Conservation (phyloP, 73 alveolate species). For the Paramecium bursaria region DNA sequence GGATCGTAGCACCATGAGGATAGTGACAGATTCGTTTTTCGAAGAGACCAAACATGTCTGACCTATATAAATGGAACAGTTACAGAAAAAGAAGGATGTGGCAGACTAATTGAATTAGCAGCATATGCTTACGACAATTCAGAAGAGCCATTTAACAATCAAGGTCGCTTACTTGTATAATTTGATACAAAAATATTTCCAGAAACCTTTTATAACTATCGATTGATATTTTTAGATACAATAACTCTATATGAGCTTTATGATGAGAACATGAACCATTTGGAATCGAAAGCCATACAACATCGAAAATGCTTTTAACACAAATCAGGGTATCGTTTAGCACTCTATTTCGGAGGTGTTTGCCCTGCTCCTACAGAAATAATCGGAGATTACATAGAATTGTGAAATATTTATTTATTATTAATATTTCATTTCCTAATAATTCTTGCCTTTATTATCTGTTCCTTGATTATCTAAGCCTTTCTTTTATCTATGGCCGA, state of each 20-base stretch:
- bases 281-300: neutral
- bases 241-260: conserved; percentile 45
- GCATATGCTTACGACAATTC: conserved; percentile 67
- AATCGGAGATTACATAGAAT: no score
- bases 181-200: neutral
- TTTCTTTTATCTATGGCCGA: no score
- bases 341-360: conserved; percentile 65
- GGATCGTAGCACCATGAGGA: conserved; percentile 59
- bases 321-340: conserved; percentile 45
- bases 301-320: conserved; percentile 56
- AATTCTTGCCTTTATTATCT: no score
- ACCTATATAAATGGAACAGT: conserved; percentile 26
- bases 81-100: conserved; percentile 29
- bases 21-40: conserved; percentile 64
- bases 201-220: conserved; percentile 40
- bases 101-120: conserved; percentile 53
- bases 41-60: conserved; percentile 67
- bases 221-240: conserved; percentile 13
- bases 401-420: no score
- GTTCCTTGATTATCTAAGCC: no score
- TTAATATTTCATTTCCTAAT: no score
- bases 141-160: conserved; percentile 62
- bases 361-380: conserved; percentile 64
- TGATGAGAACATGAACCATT: neutral
- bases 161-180: conserved; percentile 39